phyloP scores from a whole-genome alignment of 495 filamentous ascomycete species.

The Annulohypoxylon stygium region DNA sequence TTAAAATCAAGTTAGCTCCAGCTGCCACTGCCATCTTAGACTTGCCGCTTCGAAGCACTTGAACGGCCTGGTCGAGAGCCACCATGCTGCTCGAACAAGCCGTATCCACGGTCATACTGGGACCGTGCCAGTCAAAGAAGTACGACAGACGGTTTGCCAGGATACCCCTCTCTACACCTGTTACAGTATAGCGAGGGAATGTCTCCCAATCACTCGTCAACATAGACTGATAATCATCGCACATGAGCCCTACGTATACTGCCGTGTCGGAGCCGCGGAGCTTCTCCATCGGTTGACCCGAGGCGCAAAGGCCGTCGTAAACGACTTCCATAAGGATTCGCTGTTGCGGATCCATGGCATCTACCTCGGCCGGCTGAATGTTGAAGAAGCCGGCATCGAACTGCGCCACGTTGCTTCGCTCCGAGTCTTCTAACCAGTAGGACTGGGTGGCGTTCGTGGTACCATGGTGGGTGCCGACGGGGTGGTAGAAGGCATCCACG shows the following conservation, averaged over 20 bases:
- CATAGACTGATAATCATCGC: background rate
- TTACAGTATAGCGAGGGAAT: background rate
- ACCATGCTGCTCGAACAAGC: conserved; percentile 34
- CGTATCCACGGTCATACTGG: conserved; percentile 58
- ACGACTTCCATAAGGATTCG: background rate
- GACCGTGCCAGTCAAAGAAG: conserved; percentile 13
- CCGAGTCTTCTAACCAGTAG: conserved; percentile 2
- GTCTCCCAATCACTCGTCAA: background rate
- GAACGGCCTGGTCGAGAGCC: conserved; percentile 25
- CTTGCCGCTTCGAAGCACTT: conserved; percentile 22
- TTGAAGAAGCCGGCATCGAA: conserved; percentile 11
- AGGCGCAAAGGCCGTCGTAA: background rate
- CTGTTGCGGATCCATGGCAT: conserved; percentile 16
- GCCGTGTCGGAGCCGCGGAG: background rate
- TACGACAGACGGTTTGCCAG: conserved; percentile 6
- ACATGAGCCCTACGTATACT: background rate
- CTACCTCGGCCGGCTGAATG: background rate
- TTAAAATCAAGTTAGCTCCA: conserved; percentile 61
- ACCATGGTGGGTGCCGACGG: background rate
- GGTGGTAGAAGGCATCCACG: conserved; percentile 5
- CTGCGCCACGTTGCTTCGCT: conserved; percentile 6
- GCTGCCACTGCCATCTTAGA: conserved; percentile 58
- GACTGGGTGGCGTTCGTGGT: conserved; percentile 5
- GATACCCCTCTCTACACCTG: background rate
- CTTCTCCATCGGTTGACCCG: background rate